These are phyloP conservation scores for Leptomonas pyrrhocoris DNA, from an alignment of 208 protist genomes.

Conservation along the genomic window DNA sequence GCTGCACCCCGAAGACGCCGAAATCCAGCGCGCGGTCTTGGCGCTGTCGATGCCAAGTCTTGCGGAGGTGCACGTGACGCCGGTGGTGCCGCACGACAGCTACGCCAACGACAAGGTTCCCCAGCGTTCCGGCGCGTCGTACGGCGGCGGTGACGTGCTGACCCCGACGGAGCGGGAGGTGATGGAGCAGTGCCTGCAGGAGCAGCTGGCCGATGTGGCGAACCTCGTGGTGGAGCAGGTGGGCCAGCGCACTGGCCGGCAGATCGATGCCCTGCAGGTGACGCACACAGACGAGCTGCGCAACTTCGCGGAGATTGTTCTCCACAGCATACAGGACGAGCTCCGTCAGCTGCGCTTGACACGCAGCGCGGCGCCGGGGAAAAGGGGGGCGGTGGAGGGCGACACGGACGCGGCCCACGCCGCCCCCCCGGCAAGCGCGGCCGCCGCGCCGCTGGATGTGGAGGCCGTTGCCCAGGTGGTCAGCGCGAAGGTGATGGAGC, in stretches of 20 bases:
- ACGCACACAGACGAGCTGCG: constrained; percentile 37
- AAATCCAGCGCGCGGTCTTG: constrained; percentile 71
- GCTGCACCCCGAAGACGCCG: constrained; percentile 71
- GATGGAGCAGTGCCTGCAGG: constrained; percentile 50
- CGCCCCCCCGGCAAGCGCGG: neutral
- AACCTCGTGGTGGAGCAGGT: constrained; percentile 64
- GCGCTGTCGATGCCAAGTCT: constrained; percentile 57
- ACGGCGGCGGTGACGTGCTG: constrained; percentile 7
- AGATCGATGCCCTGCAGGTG: constrained; percentile 43
- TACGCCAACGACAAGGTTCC: constrained; percentile 17
- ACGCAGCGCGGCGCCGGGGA: neutral
- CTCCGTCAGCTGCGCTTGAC: constrained; percentile 31
- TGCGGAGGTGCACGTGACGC: constrained; percentile 50
- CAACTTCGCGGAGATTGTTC: constrained; percentile 49
- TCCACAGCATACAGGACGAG: constrained; percentile 55
- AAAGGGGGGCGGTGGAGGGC: neutral
- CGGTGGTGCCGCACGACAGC: constrained; percentile 24
- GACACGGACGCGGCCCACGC: too few species aligned
- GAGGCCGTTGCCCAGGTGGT: constrained; percentile 29
- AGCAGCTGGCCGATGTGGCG: constrained; percentile 67
- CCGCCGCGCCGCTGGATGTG: constrained; percentile 17
- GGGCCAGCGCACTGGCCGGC: constrained; percentile 29
- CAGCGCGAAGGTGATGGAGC: constrained; percentile 24
- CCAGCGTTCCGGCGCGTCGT: constrained; percentile 2
- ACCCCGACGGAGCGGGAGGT: constrained; percentile 36